Evolutionary conservation across 2,329 filamentous ascomycete genomes (phyloP), one percentile per base, ranked within the genome.

Genomic region (Sporothrix mexicana): DNA sequence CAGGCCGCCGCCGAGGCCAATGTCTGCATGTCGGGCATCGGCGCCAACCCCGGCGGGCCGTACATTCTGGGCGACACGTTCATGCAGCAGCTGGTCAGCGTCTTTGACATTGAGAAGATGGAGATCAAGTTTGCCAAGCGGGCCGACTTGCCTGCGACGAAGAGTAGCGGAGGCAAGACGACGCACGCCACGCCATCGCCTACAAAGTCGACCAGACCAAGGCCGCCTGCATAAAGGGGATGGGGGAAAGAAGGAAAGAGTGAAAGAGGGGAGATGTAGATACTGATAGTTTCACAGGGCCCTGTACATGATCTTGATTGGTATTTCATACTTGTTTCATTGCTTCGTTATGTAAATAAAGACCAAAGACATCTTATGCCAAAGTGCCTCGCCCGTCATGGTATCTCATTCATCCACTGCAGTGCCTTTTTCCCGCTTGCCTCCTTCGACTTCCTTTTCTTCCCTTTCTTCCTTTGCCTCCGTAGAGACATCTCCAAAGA

Each of bases 91-190:
- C 64, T 77, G 6, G 75, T 78, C 23, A 74, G 72, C 23, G 74
- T 77, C n/a, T 80, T 81, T 72, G 79, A 81, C 57, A 70, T 79
- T 9, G 75, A 74, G 23, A 76, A 78, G 55, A 79, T 78, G 78
- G 76, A 80, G 76, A 75, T 81, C 62, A 77, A 78, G 68, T 79
- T 79, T 71, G 78, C 78, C 72, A 73, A 68, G 68, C 59, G 72
- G 8, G 41, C 43, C 43, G 15, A 8, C 69, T 55, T 10, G 53
- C 8, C 41, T 10, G 41, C 55, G 13, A 41, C 49, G 15, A 13
- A 43, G 9, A 49, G 30, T 41, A 53, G 51, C 17, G 49, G 49
- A 4, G 9, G 49, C 51, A 53, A 20, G 17, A 53, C 51, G 51
- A 6, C 51, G 51, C 51, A 23, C 23, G 30, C 55, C 6, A 36